These are phyloP conservation scores for Penicillium corylophilum DNA, from an alignment of 2,329 filamentous ascomycete species.

Conservation along the genomic window DNA sequence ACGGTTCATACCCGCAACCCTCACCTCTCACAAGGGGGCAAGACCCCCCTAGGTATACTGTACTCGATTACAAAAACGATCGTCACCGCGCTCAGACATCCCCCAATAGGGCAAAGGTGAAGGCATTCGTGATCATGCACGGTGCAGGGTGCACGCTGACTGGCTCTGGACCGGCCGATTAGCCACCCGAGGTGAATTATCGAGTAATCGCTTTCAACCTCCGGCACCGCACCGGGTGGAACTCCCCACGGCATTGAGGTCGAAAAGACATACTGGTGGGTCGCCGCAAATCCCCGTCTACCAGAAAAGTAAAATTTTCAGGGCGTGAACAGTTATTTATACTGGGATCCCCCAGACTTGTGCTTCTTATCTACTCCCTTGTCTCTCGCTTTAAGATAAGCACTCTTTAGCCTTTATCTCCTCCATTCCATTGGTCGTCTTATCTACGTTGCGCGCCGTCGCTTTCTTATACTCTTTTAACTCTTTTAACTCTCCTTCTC, in stretches of 20 bases:
- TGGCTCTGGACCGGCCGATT: conserved; percentile 8
- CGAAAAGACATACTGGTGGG: not conserved
- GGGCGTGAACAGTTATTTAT: conserved; percentile 16
- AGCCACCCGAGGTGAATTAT: conserved; percentile 13
- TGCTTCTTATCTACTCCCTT: not conserved
- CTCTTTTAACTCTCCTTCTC: conserved; percentile 9
- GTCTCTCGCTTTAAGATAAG: conserved; percentile 8
- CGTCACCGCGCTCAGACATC: conserved; percentile 2
- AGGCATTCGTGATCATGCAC: conserved; percentile 19
- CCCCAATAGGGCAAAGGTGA: conserved; percentile 25
- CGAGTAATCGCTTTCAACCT: conserved; percentile 18
- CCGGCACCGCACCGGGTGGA: conserved; percentile 4
- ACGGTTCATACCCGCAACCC: conserved; percentile 8
- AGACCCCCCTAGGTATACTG: not conserved
- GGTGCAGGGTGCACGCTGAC: not conserved
- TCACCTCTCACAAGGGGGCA: not conserved
- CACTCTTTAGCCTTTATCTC: not conserved
- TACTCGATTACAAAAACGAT: not conserved
- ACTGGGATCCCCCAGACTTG: conserved; percentile 5
- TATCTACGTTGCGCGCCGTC: not conserved
- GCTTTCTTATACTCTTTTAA: not conserved
- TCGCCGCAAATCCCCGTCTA: conserved; percentile 3
- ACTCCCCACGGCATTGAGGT: conserved; percentile 6
- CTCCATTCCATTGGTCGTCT: not conserved
- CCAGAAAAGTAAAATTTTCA: conserved; percentile 2